A percentile compares a stretch with the other conserved stretches of the same genome.
Conservation (phyloP, 1,139 yeast genomes). For the Wickerhamomyces sp. region DNA sequence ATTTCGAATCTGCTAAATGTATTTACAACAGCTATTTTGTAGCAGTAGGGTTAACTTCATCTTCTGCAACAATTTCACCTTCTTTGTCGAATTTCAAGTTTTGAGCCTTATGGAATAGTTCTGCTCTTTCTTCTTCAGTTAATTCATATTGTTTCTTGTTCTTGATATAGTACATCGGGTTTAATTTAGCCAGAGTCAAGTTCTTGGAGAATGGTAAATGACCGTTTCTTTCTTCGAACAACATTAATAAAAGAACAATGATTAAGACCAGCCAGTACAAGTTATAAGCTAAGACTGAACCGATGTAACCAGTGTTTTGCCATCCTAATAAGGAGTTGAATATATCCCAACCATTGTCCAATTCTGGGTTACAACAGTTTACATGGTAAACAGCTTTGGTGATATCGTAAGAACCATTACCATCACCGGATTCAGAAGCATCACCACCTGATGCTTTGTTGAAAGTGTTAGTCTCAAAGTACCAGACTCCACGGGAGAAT, state of each 20-base stretch:
- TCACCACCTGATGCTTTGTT: constrained; percentile 75
- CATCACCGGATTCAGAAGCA: constrained; percentile 84
- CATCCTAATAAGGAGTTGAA: constrained; percentile 85
- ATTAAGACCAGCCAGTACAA: constrained; percentile 74
- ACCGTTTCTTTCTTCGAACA: constrained; percentile 65
- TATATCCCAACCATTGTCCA: constrained; percentile 89
- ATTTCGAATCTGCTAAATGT: too few species aligned
- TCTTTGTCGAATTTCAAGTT: constrained; percentile 29
- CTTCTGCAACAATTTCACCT: constrained; percentile 15
- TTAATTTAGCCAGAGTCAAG: constrained; percentile 50
- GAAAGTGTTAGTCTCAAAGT: constrained; percentile 63
- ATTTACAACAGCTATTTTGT: too few species aligned
- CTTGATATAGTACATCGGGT: constrained; percentile 71
- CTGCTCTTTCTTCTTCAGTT: constrained; percentile 46
- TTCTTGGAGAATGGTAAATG: constrained; percentile 58
- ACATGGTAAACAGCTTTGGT: constrained; percentile 82
- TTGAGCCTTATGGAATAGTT: constrained; percentile 45
- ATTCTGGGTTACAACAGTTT: constrained; percentile 88
- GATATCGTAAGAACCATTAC: constrained; percentile 88
- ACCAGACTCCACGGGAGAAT: constrained; percentile 89
- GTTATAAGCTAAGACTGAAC: constrained; percentile 80
- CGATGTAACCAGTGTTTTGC: constrained; percentile 90
- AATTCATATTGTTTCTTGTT: constrained; percentile 61
- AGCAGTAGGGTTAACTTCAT: not conserved
- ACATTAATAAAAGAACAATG: constrained; percentile 50